Evolutionary conservation across 805 yeast genomes (phyloP), one percentile per base, ranked within the genome.

Genomic region (Blastobotrys americana): DNA sequence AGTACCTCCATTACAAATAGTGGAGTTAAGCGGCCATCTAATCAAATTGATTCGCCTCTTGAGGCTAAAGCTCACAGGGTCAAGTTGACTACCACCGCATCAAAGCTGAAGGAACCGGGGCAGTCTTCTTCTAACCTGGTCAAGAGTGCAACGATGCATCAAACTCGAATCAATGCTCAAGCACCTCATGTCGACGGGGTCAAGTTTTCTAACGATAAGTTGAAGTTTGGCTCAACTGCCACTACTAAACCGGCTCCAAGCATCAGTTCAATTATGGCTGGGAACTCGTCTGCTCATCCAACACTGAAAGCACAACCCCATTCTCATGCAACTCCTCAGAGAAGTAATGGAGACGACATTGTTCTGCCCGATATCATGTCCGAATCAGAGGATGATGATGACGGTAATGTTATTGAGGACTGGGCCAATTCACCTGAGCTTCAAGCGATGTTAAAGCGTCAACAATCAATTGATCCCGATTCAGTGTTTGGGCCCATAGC

Each of bases 401-500:
- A 68, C 15, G 71, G 73, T 13, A 65, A 67, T 28, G 68, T 72
- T 13, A 60, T 78, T 36, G 71, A 72, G 35, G 73, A 72, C 35
- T 80, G 86, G 86, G 85, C 84, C 2, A 67, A 70, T 45, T 72
- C 82, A 1, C 81, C 84, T 3, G 74, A 72, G 46, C 59, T 80
- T 42, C 69, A 70, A 36, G 65, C 67, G 23, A 65, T 71, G 28
- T 62, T 79, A 33, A 56, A 62, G 18, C 74, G 71, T 47, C 82
- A 78, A 56, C 60, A 48, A 41, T 59, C 58, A 22, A 65, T 81
- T 48, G 81, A 86, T 55, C 89, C 93, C 0, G 77, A 71, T 49
- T 59, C 70, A 16, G 74, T 86, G 1, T 85, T 87, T 65, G 95
- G 95, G 0, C 81, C 84, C 4, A 74, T 83, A 25, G 82, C 84